Conservation (phyloP, 2,329 filamentous ascomycete species). For the Colletotrichum trifolii region DNA sequence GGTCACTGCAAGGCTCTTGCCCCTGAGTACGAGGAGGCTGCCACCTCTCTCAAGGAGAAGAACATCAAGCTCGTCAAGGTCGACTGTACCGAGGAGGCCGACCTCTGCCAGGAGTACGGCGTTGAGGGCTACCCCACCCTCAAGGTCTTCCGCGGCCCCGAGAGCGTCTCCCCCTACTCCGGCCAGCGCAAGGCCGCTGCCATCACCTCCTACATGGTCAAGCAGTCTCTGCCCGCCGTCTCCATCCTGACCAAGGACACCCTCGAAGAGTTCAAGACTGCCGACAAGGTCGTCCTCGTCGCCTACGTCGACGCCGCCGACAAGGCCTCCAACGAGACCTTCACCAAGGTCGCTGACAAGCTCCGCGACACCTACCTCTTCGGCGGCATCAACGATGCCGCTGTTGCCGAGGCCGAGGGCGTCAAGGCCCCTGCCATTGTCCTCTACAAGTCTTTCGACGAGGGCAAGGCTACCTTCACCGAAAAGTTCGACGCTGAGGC, state of each 20-base stretch:
- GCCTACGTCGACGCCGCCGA: slow-evolving; percentile 85
- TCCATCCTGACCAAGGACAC: slow-evolving; percentile 84
- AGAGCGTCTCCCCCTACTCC: slow-evolving; percentile 84
- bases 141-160: slow-evolving; percentile 95
- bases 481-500: slow-evolving; percentile 85
- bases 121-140: slow-evolving; percentile 99
- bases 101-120: slow-evolving; percentile 88
- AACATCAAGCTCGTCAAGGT: slow-evolving; percentile 86
- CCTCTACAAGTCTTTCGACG: slow-evolving; percentile 97
- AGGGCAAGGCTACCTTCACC: slow-evolving; percentile 88
- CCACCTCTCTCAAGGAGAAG: slow-evolving; percentile 87
- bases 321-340: slow-evolving; percentile 89
- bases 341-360: slow-evolving; percentile 76
- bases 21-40: slow-evolving; percentile 89
- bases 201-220: slow-evolving; percentile 92
- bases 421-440: slow-evolving; percentile 88
- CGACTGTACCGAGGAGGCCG: slow-evolving; percentile 94
- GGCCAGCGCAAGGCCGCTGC: slow-evolving; percentile 89
- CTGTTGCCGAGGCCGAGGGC: slow-evolving; percentile 88
- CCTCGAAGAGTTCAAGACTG: slow-evolving; percentile 95
- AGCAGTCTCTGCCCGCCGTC: slow-evolving; percentile 94
- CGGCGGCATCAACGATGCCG: slow-evolving; percentile 84
- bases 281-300: slow-evolving; percentile 95
- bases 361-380: slow-evolving; percentile 94
- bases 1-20: slow-evolving; percentile 99